Evolutionary conservation across 2,329 filamentous ascomycete genomes (phyloP).

Genomic region (Chrysosporium keratinophilum): DNA sequence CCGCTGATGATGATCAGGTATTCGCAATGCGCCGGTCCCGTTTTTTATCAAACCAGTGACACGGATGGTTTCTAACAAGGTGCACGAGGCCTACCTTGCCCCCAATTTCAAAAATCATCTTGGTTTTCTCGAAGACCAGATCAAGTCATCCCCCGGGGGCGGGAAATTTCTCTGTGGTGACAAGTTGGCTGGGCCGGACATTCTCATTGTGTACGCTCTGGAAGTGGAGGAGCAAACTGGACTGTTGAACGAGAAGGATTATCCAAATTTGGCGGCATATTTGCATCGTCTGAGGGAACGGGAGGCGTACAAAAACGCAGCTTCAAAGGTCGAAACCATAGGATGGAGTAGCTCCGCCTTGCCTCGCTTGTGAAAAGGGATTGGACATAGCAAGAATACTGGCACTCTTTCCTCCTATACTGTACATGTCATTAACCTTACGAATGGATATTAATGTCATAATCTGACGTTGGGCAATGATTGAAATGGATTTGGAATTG

Average conservation of each 20-base stretch:
- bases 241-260: slow-evolving; percentile 28
- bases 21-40: slow-evolving; percentile 47
- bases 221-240: slow-evolving; percentile 29
- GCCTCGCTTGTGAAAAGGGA: slow-evolving; percentile 16
- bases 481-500: too few relatives aligned
- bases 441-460: too few relatives aligned
- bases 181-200: slow-evolving; percentile 37
- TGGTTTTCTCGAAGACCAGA: slow-evolving; percentile 37
- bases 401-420: too few relatives aligned
- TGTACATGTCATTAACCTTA: too few relatives aligned
- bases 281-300: slow-evolving; percentile 22
- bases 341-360: slow-evolving; percentile 22
- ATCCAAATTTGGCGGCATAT: slow-evolving; percentile 26
- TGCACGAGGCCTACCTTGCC: slow-evolving; percentile 32
- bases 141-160: slow-evolving; percentile 33
- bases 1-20: slow-evolving; percentile 23
- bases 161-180: slow-evolving; percentile 36
- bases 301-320: slow-evolving; percentile 24
- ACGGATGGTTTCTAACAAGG: slow-evolving; percentile 40
- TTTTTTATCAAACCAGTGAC: slow-evolving; percentile 62
- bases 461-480: too few relatives aligned
- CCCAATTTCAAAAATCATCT: slow-evolving; percentile 36
- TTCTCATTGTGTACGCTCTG: slow-evolving; percentile 40
- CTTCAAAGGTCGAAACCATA: slow-evolving; percentile 10
- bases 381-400: too few relatives aligned